These are phyloP conservation scores for Hondaea fermentalgiana DNA, from an alignment of 108 stramenopile species.

Conservation along the genomic window DNA sequence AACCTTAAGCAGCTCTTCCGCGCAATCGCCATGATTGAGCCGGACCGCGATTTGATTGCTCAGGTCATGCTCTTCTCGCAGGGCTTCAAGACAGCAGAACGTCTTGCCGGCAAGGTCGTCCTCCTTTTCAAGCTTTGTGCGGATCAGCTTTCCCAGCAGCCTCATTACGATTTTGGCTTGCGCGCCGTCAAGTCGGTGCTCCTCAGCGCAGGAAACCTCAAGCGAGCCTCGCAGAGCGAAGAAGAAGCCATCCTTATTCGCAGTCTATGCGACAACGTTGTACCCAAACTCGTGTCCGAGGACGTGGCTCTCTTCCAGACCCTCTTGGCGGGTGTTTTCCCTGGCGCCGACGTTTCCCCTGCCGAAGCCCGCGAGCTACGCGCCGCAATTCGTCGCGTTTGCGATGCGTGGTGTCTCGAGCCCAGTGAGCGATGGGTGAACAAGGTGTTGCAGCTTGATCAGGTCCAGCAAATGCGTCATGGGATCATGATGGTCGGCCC, in stretches of 20 bases:
- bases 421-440: constrained; percentile 64
- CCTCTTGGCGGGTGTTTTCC: constrained; percentile 80
- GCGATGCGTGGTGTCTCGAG: neutral
- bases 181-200: constrained; percentile 72
- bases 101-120: constrained; percentile 77
- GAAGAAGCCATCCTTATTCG: constrained; percentile 73
- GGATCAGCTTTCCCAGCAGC: constrained; percentile 77
- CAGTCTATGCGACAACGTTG: constrained; percentile 81
- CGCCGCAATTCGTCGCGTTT: neutral
- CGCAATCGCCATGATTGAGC: constrained; percentile 93
- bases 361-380: neutral
- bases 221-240: constrained; percentile 46
- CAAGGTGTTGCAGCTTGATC: constrained; percentile 87
- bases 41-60: constrained; percentile 89
- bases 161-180: constrained; percentile 97
- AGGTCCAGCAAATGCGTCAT: constrained; percentile 84
- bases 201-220: constrained; percentile 41
- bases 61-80: constrained; percentile 98
- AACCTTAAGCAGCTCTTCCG: constrained; percentile 95
- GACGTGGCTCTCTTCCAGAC: constrained; percentile 72
- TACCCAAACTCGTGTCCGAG: constrained; percentile 89
- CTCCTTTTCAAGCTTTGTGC: constrained; percentile 81
- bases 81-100: constrained; percentile 89
- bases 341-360: constrained; percentile 14
- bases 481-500: constrained; percentile 94